These are phyloP conservation scores for Neltuma alba DNA, from an alignment of 306 rosid species.

Conservation along the genomic window DNA sequence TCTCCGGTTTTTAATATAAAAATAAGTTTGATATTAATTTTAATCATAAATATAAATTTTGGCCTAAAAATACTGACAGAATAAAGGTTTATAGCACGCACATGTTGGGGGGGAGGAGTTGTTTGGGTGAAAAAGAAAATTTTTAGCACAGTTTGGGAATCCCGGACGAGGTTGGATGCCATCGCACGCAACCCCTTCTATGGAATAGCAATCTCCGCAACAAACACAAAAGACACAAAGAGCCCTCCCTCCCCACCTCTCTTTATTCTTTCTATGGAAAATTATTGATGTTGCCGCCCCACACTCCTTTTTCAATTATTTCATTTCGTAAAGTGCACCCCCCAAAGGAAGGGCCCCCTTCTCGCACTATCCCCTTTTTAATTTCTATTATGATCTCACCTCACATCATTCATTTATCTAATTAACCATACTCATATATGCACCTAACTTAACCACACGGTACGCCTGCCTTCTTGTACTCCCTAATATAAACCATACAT, in stretches of 20 bases:
- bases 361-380: slow-evolving; percentile 16
- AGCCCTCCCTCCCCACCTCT: background rate
- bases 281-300: slow-evolving; percentile 46
- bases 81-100: too few relatives aligned
- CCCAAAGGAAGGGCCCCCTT: slow-evolving; percentile 45
- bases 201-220: slow-evolving; percentile 59
- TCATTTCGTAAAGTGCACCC: slow-evolving; percentile 40
- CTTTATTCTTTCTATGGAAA: slow-evolving; percentile 4
- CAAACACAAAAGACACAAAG: slow-evolving; percentile 29
- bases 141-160: slow-evolving; percentile 80
- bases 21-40: too few relatives aligned
- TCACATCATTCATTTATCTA: too few relatives aligned
- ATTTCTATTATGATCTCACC: background rate
- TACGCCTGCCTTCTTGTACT: background rate
- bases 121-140: slow-evolving; percentile 66
- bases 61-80: too few relatives aligned
- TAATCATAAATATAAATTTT: too few relatives aligned
- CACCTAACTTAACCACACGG: too few relatives aligned
- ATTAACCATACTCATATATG: too few relatives aligned
- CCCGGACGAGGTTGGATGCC: slow-evolving; percentile 42
- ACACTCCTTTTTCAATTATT: slow-evolving; percentile 44
- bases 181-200: slow-evolving; percentile 54
- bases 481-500: background rate
- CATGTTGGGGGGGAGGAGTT: background rate
- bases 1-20: too few relatives aligned